Evolutionary conservation across 75 land plant genomes (phyloP).

Genomic region (Pinus taeda): DNA sequence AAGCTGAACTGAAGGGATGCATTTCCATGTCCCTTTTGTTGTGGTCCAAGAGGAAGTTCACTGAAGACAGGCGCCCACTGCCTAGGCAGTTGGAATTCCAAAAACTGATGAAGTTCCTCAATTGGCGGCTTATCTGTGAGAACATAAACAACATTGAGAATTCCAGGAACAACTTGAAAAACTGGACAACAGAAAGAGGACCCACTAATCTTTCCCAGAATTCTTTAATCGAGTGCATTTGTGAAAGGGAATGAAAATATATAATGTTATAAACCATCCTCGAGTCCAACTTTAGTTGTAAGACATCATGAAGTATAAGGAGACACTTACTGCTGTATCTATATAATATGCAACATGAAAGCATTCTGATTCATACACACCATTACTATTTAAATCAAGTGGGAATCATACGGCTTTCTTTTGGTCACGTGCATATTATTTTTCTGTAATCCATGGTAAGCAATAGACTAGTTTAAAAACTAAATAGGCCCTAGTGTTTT

Average conservation of each 20-base stretch:
- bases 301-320: neutral
- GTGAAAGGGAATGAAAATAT: neutral
- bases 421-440: neutral
- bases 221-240: neutral
- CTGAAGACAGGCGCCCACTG: conserved; percentile 86
- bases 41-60: conserved; percentile 69
- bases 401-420: no score
- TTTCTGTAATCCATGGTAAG: neutral
- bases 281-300: neutral
- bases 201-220: neutral
- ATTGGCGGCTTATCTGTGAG: conserved; percentile 81
- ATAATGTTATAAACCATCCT: neutral
- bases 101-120: conserved; percentile 80
- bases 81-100: conserved; percentile 85
- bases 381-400: no score
- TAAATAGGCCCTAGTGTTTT: neutral
- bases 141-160: conserved; percentile 11
- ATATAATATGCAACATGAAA: neutral
- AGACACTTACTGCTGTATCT: neutral
- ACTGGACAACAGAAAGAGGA: neutral
- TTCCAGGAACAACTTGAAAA: conserved; percentile 7
- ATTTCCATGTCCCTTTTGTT: conserved; percentile 35
- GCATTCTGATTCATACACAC: neutral
- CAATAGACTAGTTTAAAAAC: neutral
- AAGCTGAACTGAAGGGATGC: conserved; percentile 67